phyloP scores from a whole-genome alignment of 208 protist genomes.

The Leptomonas seymouri region DNA sequence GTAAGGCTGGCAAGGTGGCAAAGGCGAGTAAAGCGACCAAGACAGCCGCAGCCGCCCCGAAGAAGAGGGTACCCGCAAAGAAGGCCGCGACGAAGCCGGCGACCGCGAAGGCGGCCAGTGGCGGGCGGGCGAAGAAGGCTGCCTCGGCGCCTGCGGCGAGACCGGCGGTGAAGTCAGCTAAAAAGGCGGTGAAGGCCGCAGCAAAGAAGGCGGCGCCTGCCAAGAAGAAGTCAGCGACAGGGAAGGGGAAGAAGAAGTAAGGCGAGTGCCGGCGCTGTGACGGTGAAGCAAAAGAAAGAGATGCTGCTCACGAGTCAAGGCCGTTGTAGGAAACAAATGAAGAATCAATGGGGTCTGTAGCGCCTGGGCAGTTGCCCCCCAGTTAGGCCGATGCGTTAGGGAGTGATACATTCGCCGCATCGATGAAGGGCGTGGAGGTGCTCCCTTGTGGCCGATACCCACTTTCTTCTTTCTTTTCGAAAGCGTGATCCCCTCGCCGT shows the following conservation, averaged over 20 bases:
- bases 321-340: no score
- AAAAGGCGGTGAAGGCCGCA: constrained; percentile 42
- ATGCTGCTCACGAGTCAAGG: no score
- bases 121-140: constrained; percentile 24
- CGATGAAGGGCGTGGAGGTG: no score
- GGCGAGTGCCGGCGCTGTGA: background rate
- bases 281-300: no score
- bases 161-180: constrained; percentile 29
- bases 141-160: constrained; percentile 18
- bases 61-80: constrained; percentile 22
- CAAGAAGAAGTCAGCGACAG: constrained; percentile 33
- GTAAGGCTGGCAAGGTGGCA: constrained; percentile 15
- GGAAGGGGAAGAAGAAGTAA: constrained; percentile 53
- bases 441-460: no score
- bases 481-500: no score
- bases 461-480: no score
- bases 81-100: constrained; percentile 33
- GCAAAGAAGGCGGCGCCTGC: constrained; percentile 36
- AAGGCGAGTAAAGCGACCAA: constrained; percentile 31
- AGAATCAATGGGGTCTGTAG: no score
- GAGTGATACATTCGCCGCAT: no score
- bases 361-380: no score
- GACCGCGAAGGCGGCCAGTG: constrained; percentile 15
- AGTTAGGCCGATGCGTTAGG: no score
- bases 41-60: constrained; percentile 10